Conservation (phyloP, 768 basidiomycete genomes). For the Lentinula lateritia region DNA sequence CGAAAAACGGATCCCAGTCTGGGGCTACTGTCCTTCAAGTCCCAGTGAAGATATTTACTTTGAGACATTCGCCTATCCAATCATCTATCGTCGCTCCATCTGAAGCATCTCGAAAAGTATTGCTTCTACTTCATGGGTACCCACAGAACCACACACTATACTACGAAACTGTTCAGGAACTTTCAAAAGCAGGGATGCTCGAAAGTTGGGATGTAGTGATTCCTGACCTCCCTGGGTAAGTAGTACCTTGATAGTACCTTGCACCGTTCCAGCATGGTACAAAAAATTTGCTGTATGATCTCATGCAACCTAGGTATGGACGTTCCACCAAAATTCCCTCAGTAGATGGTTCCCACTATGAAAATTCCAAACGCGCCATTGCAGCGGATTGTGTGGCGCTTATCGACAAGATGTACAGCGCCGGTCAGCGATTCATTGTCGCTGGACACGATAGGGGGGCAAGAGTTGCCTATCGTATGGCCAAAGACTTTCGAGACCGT, state of each 20-base stretch:
- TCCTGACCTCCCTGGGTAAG: conserved; percentile 9
- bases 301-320: not conserved
- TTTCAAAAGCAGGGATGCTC: conserved; percentile 3
- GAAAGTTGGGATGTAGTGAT: conserved; percentile 7
- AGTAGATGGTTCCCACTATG: conserved; percentile 4
- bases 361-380: conserved; percentile 7
- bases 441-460: conserved; percentile 9
- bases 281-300: not conserved
- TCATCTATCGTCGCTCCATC: not conserved
- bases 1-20: not conserved
- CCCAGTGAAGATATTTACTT: not conserved
- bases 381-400: conserved; percentile 5
- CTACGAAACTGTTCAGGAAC: conserved; percentile 1
- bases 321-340: conserved; percentile 4
- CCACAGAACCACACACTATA: conserved; percentile 8
- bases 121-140: conserved; percentile 8
- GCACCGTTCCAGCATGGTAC: not conserved
- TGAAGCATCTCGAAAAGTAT: not conserved
- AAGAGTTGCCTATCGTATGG: conserved; percentile 7
- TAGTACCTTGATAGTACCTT: not conserved
- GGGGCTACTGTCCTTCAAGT: not conserved
- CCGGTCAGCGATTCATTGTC: conserved; percentile 3
- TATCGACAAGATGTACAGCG: conserved; percentile 1
- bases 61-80: not conserved
- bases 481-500: conserved; percentile 2